These are phyloP conservation scores for Pholiota conissans DNA, from an alignment of 768 basidiomycete species.

Conservation along the genomic window DNA sequence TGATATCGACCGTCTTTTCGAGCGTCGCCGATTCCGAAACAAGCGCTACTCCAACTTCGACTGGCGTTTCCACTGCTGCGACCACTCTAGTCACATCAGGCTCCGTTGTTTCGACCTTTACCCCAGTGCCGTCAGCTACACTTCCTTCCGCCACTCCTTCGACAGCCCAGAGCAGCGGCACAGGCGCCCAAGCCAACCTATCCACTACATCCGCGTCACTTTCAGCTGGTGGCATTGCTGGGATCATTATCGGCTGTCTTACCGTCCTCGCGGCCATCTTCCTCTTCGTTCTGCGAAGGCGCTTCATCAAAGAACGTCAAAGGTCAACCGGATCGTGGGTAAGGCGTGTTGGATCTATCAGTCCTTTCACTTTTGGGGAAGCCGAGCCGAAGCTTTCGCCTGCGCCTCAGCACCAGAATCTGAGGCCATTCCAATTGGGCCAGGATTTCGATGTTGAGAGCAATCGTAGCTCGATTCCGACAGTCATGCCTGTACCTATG, in stretches of 20 bases:
- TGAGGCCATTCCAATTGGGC: not conserved
- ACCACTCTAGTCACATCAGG: not conserved
- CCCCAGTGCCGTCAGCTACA: not conserved
- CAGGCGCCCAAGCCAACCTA: not conserved
- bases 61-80: not conserved
- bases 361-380: slow-evolving; percentile 13
- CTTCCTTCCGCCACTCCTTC: slow-evolving; percentile 4
- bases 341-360: slow-evolving; percentile 24
- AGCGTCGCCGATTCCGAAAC: too few species aligned
- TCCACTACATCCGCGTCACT: slow-evolving; percentile 7
- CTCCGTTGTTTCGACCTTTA: not conserved
- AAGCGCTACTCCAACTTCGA: not conserved
- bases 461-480: not conserved
- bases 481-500: not conserved
- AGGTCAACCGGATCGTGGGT: slow-evolving; percentile 30
- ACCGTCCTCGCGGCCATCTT: slow-evolving; percentile 38
- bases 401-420: slow-evolving; percentile 4
- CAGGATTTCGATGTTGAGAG: not conserved
- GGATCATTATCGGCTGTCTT: slow-evolving; percentile 47
- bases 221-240: slow-evolving; percentile 50
- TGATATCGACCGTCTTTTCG: not conserved
- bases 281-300: slow-evolving; percentile 50
- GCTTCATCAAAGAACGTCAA: slow-evolving; percentile 43
- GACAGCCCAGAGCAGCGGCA: not conserved
- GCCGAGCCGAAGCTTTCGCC: too few species aligned